Base-by-base conservation (phyloP, 2,329 filamentous ascomycete genomes). In the Seiridium cupressi region DNA sequence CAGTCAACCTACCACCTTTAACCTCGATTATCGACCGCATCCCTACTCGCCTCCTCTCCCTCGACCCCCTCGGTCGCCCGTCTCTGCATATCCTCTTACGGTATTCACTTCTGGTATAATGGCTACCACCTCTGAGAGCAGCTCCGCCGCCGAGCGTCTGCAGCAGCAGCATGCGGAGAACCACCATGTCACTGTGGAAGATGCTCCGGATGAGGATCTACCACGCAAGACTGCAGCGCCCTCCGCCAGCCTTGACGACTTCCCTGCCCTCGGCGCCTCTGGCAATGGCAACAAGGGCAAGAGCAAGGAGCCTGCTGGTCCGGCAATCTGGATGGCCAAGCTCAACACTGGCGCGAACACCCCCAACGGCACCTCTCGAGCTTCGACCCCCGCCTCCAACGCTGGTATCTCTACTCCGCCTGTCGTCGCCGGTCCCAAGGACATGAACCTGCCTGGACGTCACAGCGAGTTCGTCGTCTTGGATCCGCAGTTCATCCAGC, bases 171-270 rank as follows among this genome's bases (percentile, higher is more conserved):
- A 91, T 67, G 76, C 73, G 63, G 76, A 83, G 49, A 75, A 77
- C 49, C 82, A 82, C 63, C 83, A 86, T 69, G 84, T 85, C 65
- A 93, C 88, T 32, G 84, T 97, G 65, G 93, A 97, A 76, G 92
- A 97, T 54, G 87, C 85, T 44, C 82, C 84, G 35, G 93, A 97
- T 71, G 92, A 96, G 74, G 91, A 96, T 47, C 85, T 91, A 65
- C 84, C 76, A 78, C 84, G 82, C 77, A 57, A 84, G 78, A 59
- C 77, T 74, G 72, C 78, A 57, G 76, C 77, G 48, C 68, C 81
- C 57, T 79, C 97, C 63, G 92, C 98, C 75, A 93, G 92, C 26
- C 85, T 91, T 70, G 93, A 98, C 76, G 81, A 91, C 61, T 99
- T 99, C 83, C 95, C 95, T n/a, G 89, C 93, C 68, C 85, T 99